Conservation (phyloP, 1,139 yeast genomes). For the Hyphopichia buzzinii region DNA sequence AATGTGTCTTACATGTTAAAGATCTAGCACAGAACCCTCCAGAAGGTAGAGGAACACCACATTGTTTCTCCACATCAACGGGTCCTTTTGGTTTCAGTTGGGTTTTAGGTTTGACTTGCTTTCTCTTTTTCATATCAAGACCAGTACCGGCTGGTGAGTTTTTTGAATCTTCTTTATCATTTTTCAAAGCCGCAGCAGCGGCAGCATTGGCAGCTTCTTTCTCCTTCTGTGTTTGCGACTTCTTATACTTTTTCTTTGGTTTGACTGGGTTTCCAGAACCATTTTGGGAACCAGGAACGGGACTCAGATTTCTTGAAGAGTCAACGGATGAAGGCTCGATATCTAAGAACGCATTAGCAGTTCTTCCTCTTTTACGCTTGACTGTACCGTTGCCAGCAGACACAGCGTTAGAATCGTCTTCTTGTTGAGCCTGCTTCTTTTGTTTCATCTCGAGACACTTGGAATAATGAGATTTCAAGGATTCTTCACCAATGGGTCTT, state of each 20-base stretch:
- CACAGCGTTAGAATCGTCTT: constrained; percentile 19
- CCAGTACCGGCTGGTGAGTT: constrained; percentile 13
- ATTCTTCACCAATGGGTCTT: constrained; percentile 56
- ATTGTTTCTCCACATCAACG: constrained; percentile 91
- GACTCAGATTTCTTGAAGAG: constrained; percentile 41
- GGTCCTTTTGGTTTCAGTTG: constrained; percentile 71
- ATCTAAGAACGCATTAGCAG: constrained; percentile 23
- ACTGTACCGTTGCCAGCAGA: constrained; percentile 10
- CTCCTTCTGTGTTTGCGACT: constrained; percentile 44
- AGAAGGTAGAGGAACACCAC: constrained; percentile 91
- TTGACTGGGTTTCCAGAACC: constrained; percentile 12
- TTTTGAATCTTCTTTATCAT: constrained; percentile 3
- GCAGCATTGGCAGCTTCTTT: constrained; percentile 50
- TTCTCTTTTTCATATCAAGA: constrained; percentile 28
- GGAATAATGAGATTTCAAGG: constrained; percentile 44
- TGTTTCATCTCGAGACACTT: constrained; percentile 51
- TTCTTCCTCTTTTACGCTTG: constrained; percentile 27
- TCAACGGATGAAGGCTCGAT: constrained; percentile 42
- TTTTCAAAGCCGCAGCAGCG: constrained; percentile 35
- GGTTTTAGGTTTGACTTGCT: constrained; percentile 49
- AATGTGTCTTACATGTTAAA: constrained; percentile 93
- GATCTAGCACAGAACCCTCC: constrained; percentile 96
- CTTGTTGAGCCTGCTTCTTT: constrained; percentile 28
- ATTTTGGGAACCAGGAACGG: constrained; percentile 22
- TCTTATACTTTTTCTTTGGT: constrained; percentile 48